phyloP scores from a whole-genome alignment of 179 eudicot species.

The Spinacia oleracea region DNA sequence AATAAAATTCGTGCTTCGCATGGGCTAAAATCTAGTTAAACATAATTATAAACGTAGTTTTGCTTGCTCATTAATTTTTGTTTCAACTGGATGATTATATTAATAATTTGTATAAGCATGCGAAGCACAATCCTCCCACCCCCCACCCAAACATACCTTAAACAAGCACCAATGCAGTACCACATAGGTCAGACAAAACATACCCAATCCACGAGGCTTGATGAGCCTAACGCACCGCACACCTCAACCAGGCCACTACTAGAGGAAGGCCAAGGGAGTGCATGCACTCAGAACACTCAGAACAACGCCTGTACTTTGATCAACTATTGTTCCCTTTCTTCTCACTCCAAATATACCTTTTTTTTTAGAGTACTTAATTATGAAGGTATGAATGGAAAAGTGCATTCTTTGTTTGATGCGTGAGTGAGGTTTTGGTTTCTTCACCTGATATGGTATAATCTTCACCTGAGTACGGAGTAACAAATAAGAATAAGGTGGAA shows the following conservation, averaged over 20 bases:
- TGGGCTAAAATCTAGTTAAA: no score
- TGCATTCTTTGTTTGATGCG: no score
- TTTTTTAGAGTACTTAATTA: no score
- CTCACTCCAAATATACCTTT: neutral
- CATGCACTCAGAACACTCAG: slow-evolving; percentile 15
- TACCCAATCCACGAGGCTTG: slow-evolving; percentile 22
- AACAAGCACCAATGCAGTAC: neutral
- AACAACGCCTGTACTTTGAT: slow-evolving; percentile 26
- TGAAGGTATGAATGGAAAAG: no score
- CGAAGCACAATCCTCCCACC: neutral
- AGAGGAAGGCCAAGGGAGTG: neutral
- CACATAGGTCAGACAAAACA: slow-evolving; percentile 23
- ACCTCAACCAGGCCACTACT: slow-evolving; percentile 23
- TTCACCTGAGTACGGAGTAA: no score
- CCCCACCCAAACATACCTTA: slow-evolving; percentile 16
- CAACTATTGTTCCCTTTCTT: slow-evolving; percentile 17
- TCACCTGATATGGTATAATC: no score
- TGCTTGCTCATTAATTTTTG: neutral
- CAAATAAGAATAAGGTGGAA: no score
- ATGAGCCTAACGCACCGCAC: slow-evolving; percentile 27
- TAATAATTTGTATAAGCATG: slow-evolving; percentile 22
- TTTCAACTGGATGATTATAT: neutral
- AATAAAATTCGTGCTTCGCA: no score
- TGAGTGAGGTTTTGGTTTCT: no score
- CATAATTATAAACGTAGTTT: neutral